A percentile compares a stretch with the other conserved stretches of the same genome.
Evolutionary conservation across 805 yeast species (phyloP).

Genomic region (Clavispora fructus): DNA sequence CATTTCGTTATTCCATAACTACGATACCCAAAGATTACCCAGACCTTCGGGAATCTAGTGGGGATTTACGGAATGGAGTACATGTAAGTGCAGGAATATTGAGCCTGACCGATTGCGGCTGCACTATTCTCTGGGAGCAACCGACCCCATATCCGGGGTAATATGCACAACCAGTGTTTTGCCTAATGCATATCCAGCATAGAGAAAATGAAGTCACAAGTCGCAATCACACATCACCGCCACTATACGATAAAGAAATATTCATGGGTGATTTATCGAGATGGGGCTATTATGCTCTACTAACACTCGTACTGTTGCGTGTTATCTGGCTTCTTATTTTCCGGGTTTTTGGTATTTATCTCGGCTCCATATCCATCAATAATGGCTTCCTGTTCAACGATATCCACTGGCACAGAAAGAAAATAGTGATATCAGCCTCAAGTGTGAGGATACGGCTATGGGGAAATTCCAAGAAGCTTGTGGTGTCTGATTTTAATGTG

Average conservation of each 20-base stretch:
- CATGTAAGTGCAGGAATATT: too few species aligned
- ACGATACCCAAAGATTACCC: too few species aligned
- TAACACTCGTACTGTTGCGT: neutral
- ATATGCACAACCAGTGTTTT: neutral
- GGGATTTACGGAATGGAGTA: too few species aligned
- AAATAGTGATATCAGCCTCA: conserved; percentile 12
- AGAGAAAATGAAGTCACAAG: neutral
- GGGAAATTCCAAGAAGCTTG: conserved; percentile 32
- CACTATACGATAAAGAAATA: neutral
- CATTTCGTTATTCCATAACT: too few species aligned
- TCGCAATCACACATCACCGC: neutral
- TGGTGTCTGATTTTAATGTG: conserved; percentile 23
- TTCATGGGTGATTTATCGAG: neutral
- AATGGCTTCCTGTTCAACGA: conserved; percentile 36
- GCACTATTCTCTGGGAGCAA: neutral
- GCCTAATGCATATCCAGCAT: neutral
- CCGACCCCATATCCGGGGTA: neutral
- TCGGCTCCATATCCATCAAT: conserved; percentile 28
- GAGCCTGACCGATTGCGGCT: neutral
- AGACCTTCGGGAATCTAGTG: too few species aligned
- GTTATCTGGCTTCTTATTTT: conserved; percentile 15
- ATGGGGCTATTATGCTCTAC: neutral
- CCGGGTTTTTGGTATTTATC: conserved; percentile 26
- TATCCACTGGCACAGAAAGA: conserved; percentile 15
- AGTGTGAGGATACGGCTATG: conserved; percentile 31